phyloP scores from a whole-genome alignment of 148 eudicot genomes.

The Cornus florida region DNA sequence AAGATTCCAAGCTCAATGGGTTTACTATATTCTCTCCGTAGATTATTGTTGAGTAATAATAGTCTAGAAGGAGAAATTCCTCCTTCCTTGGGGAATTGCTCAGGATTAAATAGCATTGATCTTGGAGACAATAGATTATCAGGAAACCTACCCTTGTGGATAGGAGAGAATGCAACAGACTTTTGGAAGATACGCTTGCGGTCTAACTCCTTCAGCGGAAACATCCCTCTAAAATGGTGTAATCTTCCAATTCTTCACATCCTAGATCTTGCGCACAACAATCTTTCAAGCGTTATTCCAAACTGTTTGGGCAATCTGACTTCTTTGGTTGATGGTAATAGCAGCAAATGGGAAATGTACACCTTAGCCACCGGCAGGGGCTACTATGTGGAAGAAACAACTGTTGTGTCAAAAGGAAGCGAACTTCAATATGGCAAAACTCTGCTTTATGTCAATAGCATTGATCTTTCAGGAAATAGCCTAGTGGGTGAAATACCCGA shows the following conservation, averaged over 20 bases:
- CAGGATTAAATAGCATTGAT: background rate
- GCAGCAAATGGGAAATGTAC: background rate
- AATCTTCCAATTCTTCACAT: background rate
- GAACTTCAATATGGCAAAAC: background rate
- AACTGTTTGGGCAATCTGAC: background rate
- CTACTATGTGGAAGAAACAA: background rate
- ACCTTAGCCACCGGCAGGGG: background rate
- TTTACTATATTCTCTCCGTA: background rate
- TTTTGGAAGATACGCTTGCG: background rate
- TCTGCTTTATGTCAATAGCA: background rate
- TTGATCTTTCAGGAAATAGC: background rate
- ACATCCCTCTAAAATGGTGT: background rate
- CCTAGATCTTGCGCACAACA: background rate
- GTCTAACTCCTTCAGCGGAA: background rate
- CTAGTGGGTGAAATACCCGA: background rate
- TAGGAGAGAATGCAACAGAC: background rate
- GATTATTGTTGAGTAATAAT: constrained; percentile 26
- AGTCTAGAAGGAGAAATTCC: constrained; percentile 27
- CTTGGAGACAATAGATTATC: background rate
- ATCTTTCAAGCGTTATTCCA: background rate
- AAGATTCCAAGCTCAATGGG: constrained; percentile 24
- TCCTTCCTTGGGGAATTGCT: background rate
- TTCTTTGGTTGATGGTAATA: background rate
- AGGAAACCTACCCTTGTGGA: background rate
- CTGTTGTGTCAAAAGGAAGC: background rate